Evolutionary conservation across 805 yeast species (phyloP).

Genomic region (Priceomyces carsonii): DNA sequence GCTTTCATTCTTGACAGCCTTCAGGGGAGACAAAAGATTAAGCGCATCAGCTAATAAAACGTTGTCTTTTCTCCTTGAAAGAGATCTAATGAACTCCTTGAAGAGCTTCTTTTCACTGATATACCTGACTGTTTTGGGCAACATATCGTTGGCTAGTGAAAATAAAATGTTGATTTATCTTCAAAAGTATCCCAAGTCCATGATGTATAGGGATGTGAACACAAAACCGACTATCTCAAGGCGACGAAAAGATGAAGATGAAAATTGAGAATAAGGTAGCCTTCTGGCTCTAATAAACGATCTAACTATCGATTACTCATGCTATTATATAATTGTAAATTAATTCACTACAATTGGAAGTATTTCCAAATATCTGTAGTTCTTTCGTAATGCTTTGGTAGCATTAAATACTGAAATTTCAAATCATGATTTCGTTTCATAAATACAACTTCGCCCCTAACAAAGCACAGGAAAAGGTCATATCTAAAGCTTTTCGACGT

Average conservation of each 20-base stretch:
- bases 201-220: no score
- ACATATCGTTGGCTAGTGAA: neutral
- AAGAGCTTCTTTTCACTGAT: neutral
- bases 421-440: slow-evolving; percentile 25
- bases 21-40: slow-evolving; percentile 30
- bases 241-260: no score
- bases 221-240: no score
- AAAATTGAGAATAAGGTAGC: no score
- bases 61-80: slow-evolving; percentile 13
- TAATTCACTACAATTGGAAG: no score
- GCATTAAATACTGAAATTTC: slow-evolving; percentile 35
- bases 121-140: neutral
- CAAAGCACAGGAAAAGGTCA: slow-evolving; percentile 21
- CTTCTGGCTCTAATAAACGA: no score
- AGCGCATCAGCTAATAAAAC: slow-evolving; percentile 36
- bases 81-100: slow-evolving; percentile 1
- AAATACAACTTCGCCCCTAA: slow-evolving; percentile 26
- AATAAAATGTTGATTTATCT: neutral
- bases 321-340: neutral
- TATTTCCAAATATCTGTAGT: slow-evolving; percentile 27
- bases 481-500: slow-evolving; percentile 28
- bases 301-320: no score
- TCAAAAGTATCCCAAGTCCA: no score
- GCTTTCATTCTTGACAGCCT: slow-evolving; percentile 8
- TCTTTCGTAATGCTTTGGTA: slow-evolving; percentile 30